A percentile compares a stretch with the other conserved stretches of the same genome.
phyloP scores from a whole-genome alignment of 345 rosid genomes.

The Streptanthus diversifolius region DNA sequence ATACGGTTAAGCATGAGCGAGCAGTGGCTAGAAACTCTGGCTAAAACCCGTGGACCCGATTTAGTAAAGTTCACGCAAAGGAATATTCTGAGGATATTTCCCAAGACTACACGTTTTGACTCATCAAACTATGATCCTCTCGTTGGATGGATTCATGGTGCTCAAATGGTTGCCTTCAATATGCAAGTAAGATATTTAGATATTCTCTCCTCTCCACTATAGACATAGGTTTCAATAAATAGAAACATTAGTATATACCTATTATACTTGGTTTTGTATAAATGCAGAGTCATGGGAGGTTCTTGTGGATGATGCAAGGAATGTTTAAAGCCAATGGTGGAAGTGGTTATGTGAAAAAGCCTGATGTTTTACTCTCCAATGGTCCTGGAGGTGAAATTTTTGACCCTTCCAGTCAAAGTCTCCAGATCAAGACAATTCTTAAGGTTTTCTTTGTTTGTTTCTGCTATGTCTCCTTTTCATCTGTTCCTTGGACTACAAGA shows the following conservation, averaged over 20 bases:
- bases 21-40: slow-evolving; percentile 57
- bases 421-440: slow-evolving; percentile 43
- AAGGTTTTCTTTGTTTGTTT: slow-evolving; percentile 39
- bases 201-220: background rate
- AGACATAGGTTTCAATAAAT: background rate
- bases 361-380: slow-evolving; percentile 48
- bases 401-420: slow-evolving; percentile 44
- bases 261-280: background rate
- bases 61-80: slow-evolving; percentile 72
- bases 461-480: background rate
- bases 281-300: slow-evolving; percentile 58
- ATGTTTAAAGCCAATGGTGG: slow-evolving; percentile 85
- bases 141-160: slow-evolving; percentile 88
- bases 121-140: slow-evolving; percentile 87
- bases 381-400: slow-evolving; percentile 38
- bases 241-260: background rate
- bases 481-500: slow-evolving; percentile 8
- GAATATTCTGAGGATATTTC: slow-evolving; percentile 75
- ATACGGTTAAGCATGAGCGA: slow-evolving; percentile 71
- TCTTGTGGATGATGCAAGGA: slow-evolving; percentile 83
- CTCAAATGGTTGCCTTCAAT: slow-evolving; percentile 99
- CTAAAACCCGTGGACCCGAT: slow-evolving; percentile 39
- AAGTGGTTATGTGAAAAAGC: slow-evolving; percentile 85
- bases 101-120: slow-evolving; percentile 63
- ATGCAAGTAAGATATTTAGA: slow-evolving; percentile 66